Evolutionary conservation across 331 rosid genomes (phyloP), one percentile per base, ranked within the genome.

Genomic region (Quercus lobata): DNA sequence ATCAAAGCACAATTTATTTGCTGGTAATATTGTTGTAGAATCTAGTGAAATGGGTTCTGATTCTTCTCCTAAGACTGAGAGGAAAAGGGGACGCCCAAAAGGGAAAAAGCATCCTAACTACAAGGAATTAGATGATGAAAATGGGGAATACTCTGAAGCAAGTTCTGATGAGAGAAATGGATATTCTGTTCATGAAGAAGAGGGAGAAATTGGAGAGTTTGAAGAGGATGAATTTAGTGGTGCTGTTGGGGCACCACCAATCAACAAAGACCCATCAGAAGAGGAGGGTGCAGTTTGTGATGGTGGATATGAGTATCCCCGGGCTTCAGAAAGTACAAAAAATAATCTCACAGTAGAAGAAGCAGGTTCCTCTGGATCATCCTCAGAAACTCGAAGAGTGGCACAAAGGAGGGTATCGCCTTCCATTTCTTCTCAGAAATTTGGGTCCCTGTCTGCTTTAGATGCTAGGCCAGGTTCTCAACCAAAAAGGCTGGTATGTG

Each of bases 131-230:
- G 99, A 96, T 63, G 99, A 96, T 83, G 99, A 93, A 32, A 83
- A 75, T 84, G 95, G 90, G 69, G 98, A 93, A 74, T 89, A 86
- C 81, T 93, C 97, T 22, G 99, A 93, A 85, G 92, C 91, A 73
- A 96, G 97, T 86, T 92, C 94, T 32, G 99, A 89, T 17, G 99
- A 93, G 87, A 92, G 97, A 87, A 90, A 89, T 81, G 97, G 90
- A 73, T 90, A 85, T 85, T 91, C 98, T 71, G 84, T 90, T 54
- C 91, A 89, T 70, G 98, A 96, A 84, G 93, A 89, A 84, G 99
- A 91, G 87, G 98, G 88, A 70, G 98, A 89, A 86, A 79, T 87
- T 74, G 98, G 94, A 60, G 99, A 96, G 74, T 86, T 89, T 63
- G 99, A 96, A 82, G 98, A 93, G 69, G 99, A 96, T 75, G 95